Percentiles rank a stretch among this genome's conserved stretches.
phyloP scores from a whole-genome alignment of 2,329 filamentous ascomycete genomes.

The Ophiostoma ulmi region DNA sequence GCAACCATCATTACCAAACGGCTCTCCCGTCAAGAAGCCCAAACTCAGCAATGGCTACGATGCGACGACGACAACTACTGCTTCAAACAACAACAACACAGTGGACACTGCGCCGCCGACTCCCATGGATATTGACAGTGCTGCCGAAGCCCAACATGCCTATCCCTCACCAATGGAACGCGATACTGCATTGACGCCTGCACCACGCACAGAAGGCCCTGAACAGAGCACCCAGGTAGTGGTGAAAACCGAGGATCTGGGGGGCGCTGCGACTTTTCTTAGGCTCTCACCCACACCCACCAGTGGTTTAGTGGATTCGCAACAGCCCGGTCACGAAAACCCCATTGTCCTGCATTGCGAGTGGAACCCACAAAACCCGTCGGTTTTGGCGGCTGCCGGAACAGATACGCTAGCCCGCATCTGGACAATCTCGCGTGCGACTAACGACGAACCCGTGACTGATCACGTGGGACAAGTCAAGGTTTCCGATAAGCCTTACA shows the following conservation, averaged over 20 bases:
- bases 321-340: conserved; percentile 40
- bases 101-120: conserved; percentile 39
- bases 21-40: conserved; percentile 54
- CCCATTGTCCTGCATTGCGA: conserved; percentile 63
- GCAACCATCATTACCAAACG: conserved; percentile 46
- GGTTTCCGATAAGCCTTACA: conserved; percentile 39
- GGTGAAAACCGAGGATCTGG: conserved; percentile 58
- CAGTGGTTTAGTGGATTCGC: conserved; percentile 31
- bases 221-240: conserved; percentile 61
- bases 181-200: conserved; percentile 50
- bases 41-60: conserved; percentile 60
- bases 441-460: conserved; percentile 43
- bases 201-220: conserved; percentile 54
- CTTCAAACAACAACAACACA: background rate
- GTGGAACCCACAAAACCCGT: conserved; percentile 62
- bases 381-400: conserved; percentile 61
- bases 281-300: conserved; percentile 42
- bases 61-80: conserved; percentile 32
- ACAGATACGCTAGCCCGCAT: conserved; percentile 66
- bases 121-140: conserved; percentile 57
- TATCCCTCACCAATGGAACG: conserved; percentile 61
- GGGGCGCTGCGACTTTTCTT: conserved; percentile 56
- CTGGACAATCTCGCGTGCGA: conserved; percentile 56
- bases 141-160: conserved; percentile 50
- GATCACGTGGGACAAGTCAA: conserved; percentile 37